Conservation (phyloP, 768 basidiomycete genomes). For the Hebeloma cylindrosporum region DNA sequence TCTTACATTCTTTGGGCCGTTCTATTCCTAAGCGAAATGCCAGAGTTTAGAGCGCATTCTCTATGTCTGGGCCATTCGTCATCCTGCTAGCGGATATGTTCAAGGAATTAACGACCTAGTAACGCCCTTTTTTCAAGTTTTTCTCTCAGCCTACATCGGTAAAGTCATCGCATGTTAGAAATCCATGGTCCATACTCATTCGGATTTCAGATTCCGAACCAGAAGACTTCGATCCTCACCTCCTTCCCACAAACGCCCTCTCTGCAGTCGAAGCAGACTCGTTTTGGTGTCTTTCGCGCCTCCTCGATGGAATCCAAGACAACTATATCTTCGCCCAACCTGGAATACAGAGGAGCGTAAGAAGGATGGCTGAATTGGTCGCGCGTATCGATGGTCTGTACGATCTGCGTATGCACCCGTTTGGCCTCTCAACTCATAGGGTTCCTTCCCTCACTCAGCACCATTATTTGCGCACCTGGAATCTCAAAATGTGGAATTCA, state of each 20-base stretch:
- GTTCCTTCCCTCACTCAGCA: conserved; percentile 42
- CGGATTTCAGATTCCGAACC: conserved; percentile 76
- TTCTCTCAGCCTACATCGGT: conserved; percentile 95
- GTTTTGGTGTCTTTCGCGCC: conserved; percentile 96
- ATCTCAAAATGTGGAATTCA: conserved; percentile 93
- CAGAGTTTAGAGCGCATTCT: conserved; percentile 93
- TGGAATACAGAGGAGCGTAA: conserved; percentile 91
- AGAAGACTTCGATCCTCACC: conserved; percentile 78
- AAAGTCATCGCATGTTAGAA: conserved; percentile 3
- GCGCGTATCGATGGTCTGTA: conserved; percentile 78
- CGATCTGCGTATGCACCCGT: conserved; percentile 5
- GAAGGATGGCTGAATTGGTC: conserved; percentile 92
- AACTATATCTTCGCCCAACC: conserved; percentile 98
- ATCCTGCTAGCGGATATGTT: conserved; percentile 97
- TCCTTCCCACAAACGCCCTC: conserved; percentile 68
- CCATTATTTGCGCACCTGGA: conserved; percentile 87
- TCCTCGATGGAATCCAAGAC: conserved; percentile 97
- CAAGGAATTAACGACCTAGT: conserved; percentile 99
- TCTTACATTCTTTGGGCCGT: conserved; percentile 1
- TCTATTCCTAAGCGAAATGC: conserved; percentile 17
- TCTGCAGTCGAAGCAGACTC: conserved; percentile 94
- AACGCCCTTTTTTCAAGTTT: conserved; percentile 97
- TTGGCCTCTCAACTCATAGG: conserved; percentile 7
- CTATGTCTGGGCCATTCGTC: conserved; percentile 98
- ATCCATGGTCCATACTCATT: conserved; percentile 7